Evolutionary conservation across 164 flowering plant genomes (phyloP).

Genomic region (Litsea cubeba): DNA sequence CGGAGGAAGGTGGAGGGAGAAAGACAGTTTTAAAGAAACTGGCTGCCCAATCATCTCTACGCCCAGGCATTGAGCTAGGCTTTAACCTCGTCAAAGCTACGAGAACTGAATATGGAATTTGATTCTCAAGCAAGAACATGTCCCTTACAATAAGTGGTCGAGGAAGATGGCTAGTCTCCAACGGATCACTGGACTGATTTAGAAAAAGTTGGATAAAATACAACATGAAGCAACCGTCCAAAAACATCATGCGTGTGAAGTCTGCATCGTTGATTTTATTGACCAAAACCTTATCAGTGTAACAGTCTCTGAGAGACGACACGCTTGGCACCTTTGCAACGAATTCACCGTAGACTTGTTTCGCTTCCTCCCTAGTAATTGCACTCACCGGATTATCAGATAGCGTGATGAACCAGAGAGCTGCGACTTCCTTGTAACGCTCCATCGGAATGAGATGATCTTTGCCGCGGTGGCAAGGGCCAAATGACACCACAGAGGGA

Average conservation of each 20-base stretch:
- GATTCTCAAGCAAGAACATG: slow-evolving; percentile 22
- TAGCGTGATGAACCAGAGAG: not conserved
- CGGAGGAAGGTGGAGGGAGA: no score
- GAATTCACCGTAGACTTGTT: not conserved
- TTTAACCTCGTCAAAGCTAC: not conserved
- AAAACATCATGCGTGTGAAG: slow-evolving; percentile 15
- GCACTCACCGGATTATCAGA: not conserved
- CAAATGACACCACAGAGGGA: slow-evolving; percentile 16
- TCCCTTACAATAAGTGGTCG: slow-evolving; percentile 5
- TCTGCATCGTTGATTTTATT: not conserved
- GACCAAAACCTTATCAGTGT: not conserved
- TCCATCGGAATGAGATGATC: slow-evolving; percentile 12
- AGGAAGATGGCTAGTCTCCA: not conserved
- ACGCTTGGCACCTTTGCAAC: not conserved
- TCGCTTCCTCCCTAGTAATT: not conserved
- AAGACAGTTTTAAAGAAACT: no score
- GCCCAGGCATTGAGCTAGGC: no score
- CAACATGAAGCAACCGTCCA: slow-evolving; percentile 21
- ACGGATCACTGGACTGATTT: no score
- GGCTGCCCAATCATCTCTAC: no score
- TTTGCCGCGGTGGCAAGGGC: slow-evolving; percentile 16
- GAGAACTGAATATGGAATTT: slow-evolving; percentile 13
- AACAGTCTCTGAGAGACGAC: not conserved
- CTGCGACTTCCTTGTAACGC: slow-evolving; percentile 12
- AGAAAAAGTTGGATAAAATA: not conserved